These are phyloP conservation scores for Melaleuca quinquenervia DNA, from an alignment of 345 rosid genomes.

Conservation along the genomic window DNA sequence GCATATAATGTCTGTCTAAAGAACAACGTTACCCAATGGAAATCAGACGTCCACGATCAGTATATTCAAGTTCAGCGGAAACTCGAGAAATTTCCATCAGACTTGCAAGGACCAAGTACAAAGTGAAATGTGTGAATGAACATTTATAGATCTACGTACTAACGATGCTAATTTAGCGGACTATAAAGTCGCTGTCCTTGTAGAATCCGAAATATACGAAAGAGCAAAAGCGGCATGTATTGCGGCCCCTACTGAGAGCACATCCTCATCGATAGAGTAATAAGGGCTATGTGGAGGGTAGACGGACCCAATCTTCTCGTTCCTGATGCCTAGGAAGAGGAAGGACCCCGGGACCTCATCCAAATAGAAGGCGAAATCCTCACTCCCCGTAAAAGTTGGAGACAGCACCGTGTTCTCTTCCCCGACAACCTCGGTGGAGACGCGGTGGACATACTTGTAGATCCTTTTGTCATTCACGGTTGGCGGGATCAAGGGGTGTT, in stretches of 20 bases:
- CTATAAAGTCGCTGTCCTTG: not conserved
- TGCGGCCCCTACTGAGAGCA: conserved; percentile 42
- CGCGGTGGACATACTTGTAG: conserved; percentile 14
- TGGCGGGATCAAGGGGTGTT: conserved; percentile 38
- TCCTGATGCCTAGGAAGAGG: conserved; percentile 24
- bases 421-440: conserved; percentile 27
- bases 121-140: not conserved
- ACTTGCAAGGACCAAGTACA: not conserved
- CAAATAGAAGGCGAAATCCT: conserved; percentile 47
- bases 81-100: not conserved
- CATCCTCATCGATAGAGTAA: conserved; percentile 41
- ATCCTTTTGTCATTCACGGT: conserved; percentile 27
- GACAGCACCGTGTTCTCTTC: conserved; percentile 28
- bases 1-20: not conserved
- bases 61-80: not conserved
- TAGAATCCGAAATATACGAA: conserved; percentile 20
- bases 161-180: not conserved
- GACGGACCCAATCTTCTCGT: conserved; percentile 24
- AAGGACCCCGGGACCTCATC: conserved; percentile 39
- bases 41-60: not conserved
- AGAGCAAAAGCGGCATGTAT: conserved; percentile 38
- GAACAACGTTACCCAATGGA: not conserved
- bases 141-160: not conserved
- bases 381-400: conserved; percentile 42
- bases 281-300: conserved; percentile 45